Base-by-base conservation (phyloP, 2,329 filamentous ascomycete species). In the Lachnellula arida region DNA sequence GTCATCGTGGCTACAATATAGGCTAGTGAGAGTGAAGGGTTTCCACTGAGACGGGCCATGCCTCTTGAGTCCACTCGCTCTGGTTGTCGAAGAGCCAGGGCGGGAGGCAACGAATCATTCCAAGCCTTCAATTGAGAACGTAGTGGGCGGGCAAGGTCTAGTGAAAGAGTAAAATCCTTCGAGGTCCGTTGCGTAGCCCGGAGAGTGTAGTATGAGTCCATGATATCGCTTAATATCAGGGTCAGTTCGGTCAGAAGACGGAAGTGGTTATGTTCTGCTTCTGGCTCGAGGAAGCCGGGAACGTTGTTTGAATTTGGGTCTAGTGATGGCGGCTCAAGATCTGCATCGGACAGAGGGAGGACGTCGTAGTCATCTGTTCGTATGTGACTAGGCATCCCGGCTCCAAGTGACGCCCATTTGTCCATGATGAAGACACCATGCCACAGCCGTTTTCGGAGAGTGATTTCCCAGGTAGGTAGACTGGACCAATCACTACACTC, bases 1-100 rank as follows among this genome's bases (percentile, higher is more conserved):
- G 67, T 71, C 68, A 72, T 71, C 7, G 67, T 68, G 6, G 69
- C 68, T 11, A 71, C 65, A 8, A 71, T 68, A 39, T 71, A 71
- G 1, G 68, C 67, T 22, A 72, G 53, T n/a, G 64, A 64, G 1
- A 71, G 60, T 5, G 68, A 68, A 3, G 66, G 63, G 44, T 70
- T 70, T 2, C 67, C 68, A 23, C 65, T 67, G 0, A 70, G 56
- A 49, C 62, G 53, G 23, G 61, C 51, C 53, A 63, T 60, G 14
- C 65, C 63, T 44, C 59, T 42, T 11, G 59, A 62, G 35, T 68
- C 66, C 4, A 60, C 46, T 3, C 59, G 47, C 9, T 68, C 63
- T 9, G 59, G 46, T 14, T 65, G 63, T 12, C 62, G 60, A 11
- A 64, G 54, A 12, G 59, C 57, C 0, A 67, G 54, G 2, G 61